Evolutionary conservation across 768 basidiomycete genomes (phyloP).

Genomic region (Lanmaoa pseudosensibilis): DNA sequence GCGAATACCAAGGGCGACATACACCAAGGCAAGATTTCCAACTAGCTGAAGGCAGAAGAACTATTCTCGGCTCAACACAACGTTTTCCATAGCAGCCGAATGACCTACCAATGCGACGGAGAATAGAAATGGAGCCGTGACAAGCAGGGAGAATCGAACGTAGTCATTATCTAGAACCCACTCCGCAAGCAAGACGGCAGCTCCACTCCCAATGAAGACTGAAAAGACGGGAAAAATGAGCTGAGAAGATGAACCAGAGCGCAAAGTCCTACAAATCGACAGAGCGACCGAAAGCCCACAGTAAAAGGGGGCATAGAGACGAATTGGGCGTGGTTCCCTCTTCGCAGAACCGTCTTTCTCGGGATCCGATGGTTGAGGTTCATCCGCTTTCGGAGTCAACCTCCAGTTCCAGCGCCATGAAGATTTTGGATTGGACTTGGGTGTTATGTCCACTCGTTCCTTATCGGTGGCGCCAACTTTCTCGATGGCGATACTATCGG

Average conservation of each 20-base stretch:
- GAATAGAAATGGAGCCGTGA: slow-evolving; percentile 67
- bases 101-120: slow-evolving; percentile 68
- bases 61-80: slow-evolving; percentile 35
- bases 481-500: slow-evolving; percentile 37
- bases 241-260: slow-evolving; percentile 3
- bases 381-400: slow-evolving; percentile 30
- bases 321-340: slow-evolving; percentile 43
- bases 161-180: slow-evolving; percentile 62
- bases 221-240: neutral
- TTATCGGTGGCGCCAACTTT: slow-evolving; percentile 23
- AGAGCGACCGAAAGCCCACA: slow-evolving; percentile 64
- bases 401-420: slow-evolving; percentile 47
- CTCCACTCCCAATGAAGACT: slow-evolving; percentile 73
- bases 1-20: slow-evolving; percentile 3
- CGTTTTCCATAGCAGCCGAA: neutral
- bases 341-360: slow-evolving; percentile 51
- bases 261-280: slow-evolving; percentile 52
- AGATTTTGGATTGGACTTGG: slow-evolving; percentile 3
- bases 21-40: slow-evolving; percentile 62
- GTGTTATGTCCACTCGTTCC: neutral
- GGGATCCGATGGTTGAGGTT: slow-evolving; percentile 22
- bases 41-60: slow-evolving; percentile 76
- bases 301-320: slow-evolving; percentile 73
- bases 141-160: slow-evolving; percentile 63
- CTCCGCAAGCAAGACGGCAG: slow-evolving; percentile 60